These are phyloP conservation scores for Neospora caninum DNA, from an alignment of 169 alveolate genomes.

Conservation along the genomic window DNA sequence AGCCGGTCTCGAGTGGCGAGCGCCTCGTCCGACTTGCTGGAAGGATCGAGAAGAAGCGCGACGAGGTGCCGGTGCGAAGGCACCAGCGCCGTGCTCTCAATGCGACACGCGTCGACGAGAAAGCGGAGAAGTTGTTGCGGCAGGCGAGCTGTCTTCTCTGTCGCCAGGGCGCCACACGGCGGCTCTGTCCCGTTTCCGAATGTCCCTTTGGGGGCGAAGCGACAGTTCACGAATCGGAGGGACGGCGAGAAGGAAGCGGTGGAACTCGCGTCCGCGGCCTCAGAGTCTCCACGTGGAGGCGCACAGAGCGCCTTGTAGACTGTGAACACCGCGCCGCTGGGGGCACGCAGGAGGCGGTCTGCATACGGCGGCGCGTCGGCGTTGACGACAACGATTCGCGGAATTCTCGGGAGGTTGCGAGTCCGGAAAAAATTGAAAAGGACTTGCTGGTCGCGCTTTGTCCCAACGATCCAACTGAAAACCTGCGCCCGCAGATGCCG, in stretches of 20 bases:
- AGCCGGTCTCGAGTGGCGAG: background rate
- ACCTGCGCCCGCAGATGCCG: conserved; percentile 40
- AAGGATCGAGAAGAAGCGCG: background rate
- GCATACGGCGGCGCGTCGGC: conserved; percentile 34
- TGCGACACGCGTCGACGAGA: conserved; percentile 22
- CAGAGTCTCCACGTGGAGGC: background rate
- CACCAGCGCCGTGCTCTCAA: background rate
- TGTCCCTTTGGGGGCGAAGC: background rate
- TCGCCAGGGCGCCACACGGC: background rate
- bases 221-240: background rate
- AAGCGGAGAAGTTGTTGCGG: conserved; percentile 9
- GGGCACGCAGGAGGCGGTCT: conserved; percentile 32
- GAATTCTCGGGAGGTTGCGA: background rate
- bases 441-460: conserved; percentile 45
- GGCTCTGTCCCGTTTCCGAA: background rate
- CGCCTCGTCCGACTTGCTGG: background rate
- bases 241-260: background rate
- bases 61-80: background rate
- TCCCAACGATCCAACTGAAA: conserved; percentile 9
- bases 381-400: conserved; percentile 43
- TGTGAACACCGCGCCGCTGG: conserved; percentile 40
- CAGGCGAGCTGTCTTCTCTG: background rate
- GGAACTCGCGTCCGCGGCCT: background rate
- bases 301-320: conserved; percentile 40
- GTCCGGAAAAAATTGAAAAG: conserved; percentile 17